A percentile compares a stretch with the other conserved stretches of the same genome.
Evolutionary conservation across 2,329 filamentous ascomycete genomes (phyloP).

Genomic region (Geosmithia putterillii): DNA sequence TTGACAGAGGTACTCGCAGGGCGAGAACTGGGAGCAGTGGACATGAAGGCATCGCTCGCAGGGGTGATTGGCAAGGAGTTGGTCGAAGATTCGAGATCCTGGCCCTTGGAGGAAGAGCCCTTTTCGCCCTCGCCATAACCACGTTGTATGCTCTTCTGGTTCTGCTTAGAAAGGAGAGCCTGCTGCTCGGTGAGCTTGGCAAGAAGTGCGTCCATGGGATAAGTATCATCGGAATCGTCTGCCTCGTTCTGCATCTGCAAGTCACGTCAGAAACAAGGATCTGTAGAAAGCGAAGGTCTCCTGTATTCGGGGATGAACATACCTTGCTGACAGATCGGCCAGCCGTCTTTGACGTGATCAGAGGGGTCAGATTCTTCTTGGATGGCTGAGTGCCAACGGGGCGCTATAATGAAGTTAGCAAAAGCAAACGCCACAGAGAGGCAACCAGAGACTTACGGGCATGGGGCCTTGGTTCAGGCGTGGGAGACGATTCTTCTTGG

Average conservation of each 20-base stretch:
- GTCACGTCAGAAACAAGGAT: constrained; percentile 24
- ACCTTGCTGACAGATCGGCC: constrained; percentile 39
- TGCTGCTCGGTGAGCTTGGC: constrained; percentile 65
- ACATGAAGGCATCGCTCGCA: constrained; percentile 39
- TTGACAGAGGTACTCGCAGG: constrained; percentile 35
- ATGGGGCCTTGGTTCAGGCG: not conserved
- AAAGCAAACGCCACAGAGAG: not conserved
- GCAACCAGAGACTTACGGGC: not conserved
- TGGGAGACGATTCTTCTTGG: not conserved
- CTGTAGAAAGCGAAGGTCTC: constrained; percentile 9
- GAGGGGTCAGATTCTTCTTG: constrained; percentile 25
- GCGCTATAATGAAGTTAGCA: not conserved
- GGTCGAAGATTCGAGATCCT: constrained; percentile 39
- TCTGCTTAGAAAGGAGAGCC: constrained; percentile 37
- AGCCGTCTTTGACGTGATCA: constrained; percentile 33
- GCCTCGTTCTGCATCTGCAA: constrained; percentile 31
- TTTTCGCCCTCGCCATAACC: constrained; percentile 18
- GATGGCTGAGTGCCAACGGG: not conserved
- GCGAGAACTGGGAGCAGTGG: constrained; percentile 34
- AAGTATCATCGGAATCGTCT: constrained; percentile 22
- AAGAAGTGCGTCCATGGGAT: constrained; percentile 59
- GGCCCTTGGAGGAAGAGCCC: constrained; percentile 17
- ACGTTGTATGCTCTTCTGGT: constrained; percentile 39
- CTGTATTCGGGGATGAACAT: constrained; percentile 3
- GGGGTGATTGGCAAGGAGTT: constrained; percentile 52